phyloP scores from a whole-genome alignment of 2,329 filamentous ascomycete genomes.

The Thelonectria blattea region DNA sequence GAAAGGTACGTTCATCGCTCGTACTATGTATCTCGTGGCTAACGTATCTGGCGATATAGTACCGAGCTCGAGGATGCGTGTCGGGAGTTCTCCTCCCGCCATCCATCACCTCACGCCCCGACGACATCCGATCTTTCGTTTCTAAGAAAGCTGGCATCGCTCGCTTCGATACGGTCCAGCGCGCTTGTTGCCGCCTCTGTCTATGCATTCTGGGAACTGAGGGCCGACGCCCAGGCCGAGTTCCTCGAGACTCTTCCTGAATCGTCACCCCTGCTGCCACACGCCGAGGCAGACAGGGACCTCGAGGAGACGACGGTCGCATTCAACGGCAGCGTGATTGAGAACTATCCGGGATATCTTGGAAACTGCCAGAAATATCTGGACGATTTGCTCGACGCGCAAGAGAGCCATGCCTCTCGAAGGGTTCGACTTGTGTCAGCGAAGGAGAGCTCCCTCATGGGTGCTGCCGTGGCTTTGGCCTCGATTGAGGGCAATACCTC shows the following conservation, averaged over 20 bases:
- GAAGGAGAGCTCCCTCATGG: constrained; percentile 75
- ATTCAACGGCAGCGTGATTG: constrained; percentile 80
- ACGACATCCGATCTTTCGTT: constrained; percentile 56
- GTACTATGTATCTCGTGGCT: constrained; percentile 18
- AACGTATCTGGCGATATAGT: constrained; percentile 47
- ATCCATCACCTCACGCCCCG: constrained; percentile 53
- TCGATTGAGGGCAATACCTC: constrained; percentile 39
- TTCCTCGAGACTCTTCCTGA: constrained; percentile 40
- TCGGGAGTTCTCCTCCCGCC: constrained; percentile 55
- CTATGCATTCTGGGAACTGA: constrained; percentile 64
- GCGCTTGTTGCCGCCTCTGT: constrained; percentile 65
- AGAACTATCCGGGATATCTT: constrained; percentile 76
- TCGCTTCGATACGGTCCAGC: constrained; percentile 63
- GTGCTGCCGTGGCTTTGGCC: constrained; percentile 74
- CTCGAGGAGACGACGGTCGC: constrained; percentile 65
- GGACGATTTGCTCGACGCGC: constrained; percentile 58
- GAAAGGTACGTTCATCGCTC: constrained; percentile 53
- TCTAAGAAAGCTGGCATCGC: constrained; percentile 59
- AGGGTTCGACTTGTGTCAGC: constrained; percentile 70
- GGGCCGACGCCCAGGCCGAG: constrained; percentile 53
- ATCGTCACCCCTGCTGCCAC: constrained; percentile 45
- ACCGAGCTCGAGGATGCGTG: constrained; percentile 51
- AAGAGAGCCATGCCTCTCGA: constrained; percentile 43
- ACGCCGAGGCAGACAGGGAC: constrained; percentile 58
- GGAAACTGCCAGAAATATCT: constrained; percentile 67